Percentiles rank a stretch among this genome's conserved stretches.
Evolutionary conservation across 352 stramenopile genomes (phyloP).

Genomic region (Globisporangium heterothallicum): DNA sequence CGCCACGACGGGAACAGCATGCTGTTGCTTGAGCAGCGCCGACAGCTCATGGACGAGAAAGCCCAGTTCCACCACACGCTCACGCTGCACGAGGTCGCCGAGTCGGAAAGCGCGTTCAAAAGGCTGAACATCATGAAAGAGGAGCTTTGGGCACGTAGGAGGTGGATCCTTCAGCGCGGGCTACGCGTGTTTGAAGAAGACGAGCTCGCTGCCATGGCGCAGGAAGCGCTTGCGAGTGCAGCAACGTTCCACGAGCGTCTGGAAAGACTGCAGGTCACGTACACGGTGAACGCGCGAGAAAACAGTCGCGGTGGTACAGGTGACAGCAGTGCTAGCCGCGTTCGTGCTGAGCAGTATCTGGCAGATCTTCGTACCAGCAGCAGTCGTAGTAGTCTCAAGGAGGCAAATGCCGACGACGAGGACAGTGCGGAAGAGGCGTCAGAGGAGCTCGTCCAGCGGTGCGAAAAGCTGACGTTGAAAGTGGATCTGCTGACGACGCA

Average conservation of each 20-base stretch:
- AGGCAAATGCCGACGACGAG: not conserved
- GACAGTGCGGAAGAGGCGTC: too few species aligned
- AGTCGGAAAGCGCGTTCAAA: slow-evolving; percentile 36
- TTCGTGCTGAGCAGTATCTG: slow-evolving; percentile 4
- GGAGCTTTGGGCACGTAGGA: slow-evolving; percentile 27
- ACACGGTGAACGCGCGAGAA: slow-evolving; percentile 13
- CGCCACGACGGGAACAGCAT: slow-evolving; percentile 10
- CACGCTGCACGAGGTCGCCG: slow-evolving; percentile 19
- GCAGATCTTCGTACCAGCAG: not conserved
- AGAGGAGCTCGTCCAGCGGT: slow-evolving; percentile 10
- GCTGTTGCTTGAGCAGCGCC: slow-evolving; percentile 24
- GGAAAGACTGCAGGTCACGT: slow-evolving; percentile 6
- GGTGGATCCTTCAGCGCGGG: slow-evolving; percentile 27
- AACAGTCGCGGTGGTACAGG: slow-evolving; percentile 13
- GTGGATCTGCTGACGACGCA: slow-evolving; percentile 19
- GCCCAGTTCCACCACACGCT: slow-evolving; percentile 16
- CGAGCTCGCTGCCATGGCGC: slow-evolving; percentile 14
- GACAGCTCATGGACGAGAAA: slow-evolving; percentile 28
- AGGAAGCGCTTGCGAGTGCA: slow-evolving; percentile 6
- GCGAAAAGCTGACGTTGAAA: slow-evolving; percentile 21
- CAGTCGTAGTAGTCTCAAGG: not conserved
- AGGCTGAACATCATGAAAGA: slow-evolving; percentile 39
- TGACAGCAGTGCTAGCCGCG: not conserved
- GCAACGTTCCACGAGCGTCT: slow-evolving; percentile 9
- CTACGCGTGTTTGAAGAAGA: slow-evolving; percentile 24